Conservation (phyloP, 176 grass and related monocot species). For the Oryza longistaminata region DNA sequence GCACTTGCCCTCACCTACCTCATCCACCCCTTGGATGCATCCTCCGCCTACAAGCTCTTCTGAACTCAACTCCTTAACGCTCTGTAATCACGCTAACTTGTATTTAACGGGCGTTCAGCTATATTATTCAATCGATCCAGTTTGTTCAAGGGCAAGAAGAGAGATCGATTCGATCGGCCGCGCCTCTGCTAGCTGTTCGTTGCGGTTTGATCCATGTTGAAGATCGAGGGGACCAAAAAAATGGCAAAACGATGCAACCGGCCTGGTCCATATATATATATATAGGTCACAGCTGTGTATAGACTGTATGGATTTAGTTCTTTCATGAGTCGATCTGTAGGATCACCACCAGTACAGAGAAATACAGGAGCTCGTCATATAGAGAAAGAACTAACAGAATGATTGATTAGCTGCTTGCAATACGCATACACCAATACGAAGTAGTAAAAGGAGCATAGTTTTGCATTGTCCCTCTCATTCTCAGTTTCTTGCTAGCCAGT, state of each 20-base stretch:
- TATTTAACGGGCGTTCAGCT: background rate
- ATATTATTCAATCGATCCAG: background rate
- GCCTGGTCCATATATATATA: background rate
- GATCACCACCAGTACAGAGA: background rate
- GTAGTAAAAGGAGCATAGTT: background rate
- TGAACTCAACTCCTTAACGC: conserved; percentile 7
- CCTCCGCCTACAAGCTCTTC: conserved; percentile 33
- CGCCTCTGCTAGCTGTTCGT: background rate
- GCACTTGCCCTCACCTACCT: conserved; percentile 56
- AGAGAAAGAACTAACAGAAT: background rate
- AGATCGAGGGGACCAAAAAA: background rate
- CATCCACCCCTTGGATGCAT: conserved; percentile 53
- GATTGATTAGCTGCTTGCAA: background rate
- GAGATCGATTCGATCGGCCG: background rate
- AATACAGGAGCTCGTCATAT: background rate
- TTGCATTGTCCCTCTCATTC: background rate
- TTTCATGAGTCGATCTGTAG: background rate
- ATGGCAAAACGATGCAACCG: background rate
- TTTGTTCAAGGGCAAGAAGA: background rate
- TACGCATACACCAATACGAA: background rate
- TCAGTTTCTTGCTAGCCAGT: background rate
- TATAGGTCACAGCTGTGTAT: background rate
- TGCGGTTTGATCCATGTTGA: background rate
- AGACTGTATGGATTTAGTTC: background rate
- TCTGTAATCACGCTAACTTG: background rate